Conservation (phyloP, 345 rosid species). For the Lepidium didymum region DNA sequence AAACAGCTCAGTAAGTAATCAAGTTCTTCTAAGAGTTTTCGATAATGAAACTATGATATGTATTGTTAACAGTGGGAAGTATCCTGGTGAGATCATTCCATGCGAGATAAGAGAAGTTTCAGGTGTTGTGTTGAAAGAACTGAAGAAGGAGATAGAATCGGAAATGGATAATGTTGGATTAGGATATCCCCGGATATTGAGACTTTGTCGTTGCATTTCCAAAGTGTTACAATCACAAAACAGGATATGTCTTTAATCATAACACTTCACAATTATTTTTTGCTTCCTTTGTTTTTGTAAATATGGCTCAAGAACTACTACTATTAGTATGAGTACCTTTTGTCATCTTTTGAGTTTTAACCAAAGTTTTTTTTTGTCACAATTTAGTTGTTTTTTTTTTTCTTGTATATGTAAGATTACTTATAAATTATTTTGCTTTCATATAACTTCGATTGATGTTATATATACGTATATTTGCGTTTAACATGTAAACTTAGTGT, state of each 20-base stretch:
- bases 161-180: neutral
- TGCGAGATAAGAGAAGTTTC: conserved; percentile 5
- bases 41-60: neutral
- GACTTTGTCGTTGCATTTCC: conserved; percentile 24
- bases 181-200: conserved; percentile 27
- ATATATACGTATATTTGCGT: too few relatives aligned
- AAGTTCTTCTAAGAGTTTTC: neutral
- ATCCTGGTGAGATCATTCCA: conserved; percentile 21
- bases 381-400: neutral
- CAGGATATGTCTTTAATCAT: neutral
- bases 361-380: neutral
- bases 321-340: neutral
- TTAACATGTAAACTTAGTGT: too few relatives aligned
- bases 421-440: neutral
- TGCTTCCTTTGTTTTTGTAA: neutral
- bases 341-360: neutral
- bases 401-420: neutral
- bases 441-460: neutral
- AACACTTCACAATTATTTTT: neutral
- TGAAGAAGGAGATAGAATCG: conserved; percentile 11
- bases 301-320: neutral
- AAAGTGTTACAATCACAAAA: conserved; percentile 10
- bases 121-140: neutral
- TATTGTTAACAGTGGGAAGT: conserved; percentile 19
- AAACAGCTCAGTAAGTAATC: neutral